These are phyloP conservation scores for Paramecium biaurelia DNA, from an alignment of 73 alveolate genomes.

Conservation along the genomic window DNA sequence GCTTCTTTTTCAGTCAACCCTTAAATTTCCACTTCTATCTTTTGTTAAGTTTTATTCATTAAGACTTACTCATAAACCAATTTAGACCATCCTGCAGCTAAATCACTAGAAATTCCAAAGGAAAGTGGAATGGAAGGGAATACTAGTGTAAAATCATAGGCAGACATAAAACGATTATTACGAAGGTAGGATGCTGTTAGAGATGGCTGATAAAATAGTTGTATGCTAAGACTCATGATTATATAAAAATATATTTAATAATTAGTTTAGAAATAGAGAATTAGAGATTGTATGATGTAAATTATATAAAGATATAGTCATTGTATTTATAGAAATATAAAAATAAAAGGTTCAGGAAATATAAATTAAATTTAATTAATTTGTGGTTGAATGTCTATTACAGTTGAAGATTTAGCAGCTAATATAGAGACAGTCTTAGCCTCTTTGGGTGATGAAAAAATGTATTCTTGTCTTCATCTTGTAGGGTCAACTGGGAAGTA, in stretches of 20 bases:
- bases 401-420: slow-evolving; percentile 31
- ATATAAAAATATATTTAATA: not conserved
- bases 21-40: slow-evolving; percentile 24
- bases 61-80: slow-evolving; percentile 8
- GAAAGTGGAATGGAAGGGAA: slow-evolving; percentile 4
- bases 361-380: not conserved
- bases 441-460: slow-evolving; percentile 32
- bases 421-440: slow-evolving; percentile 25
- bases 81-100: slow-evolving; percentile 49
- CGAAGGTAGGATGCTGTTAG: slow-evolving; percentile 16
- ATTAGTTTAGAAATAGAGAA: not conserved
- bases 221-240: not conserved
- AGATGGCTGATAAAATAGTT: slow-evolving; percentile 19
- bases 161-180: slow-evolving; percentile 19
- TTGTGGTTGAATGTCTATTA: slow-evolving; percentile 42
- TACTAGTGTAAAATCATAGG: slow-evolving; percentile 3
- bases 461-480: not conserved
- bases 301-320: not conserved
- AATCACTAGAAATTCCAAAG: slow-evolving; percentile 10
- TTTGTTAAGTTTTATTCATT: slow-evolving; percentile 11
- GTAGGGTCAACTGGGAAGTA: slow-evolving; percentile 42
- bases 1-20: slow-evolving; percentile 40
- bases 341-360: not conserved
- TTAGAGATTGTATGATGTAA: not conserved
- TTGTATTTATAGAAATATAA: not conserved